phyloP scores from a whole-genome alignment of 2,329 filamentous ascomycete genomes.

The Pseudogymnoascus sp. region DNA sequence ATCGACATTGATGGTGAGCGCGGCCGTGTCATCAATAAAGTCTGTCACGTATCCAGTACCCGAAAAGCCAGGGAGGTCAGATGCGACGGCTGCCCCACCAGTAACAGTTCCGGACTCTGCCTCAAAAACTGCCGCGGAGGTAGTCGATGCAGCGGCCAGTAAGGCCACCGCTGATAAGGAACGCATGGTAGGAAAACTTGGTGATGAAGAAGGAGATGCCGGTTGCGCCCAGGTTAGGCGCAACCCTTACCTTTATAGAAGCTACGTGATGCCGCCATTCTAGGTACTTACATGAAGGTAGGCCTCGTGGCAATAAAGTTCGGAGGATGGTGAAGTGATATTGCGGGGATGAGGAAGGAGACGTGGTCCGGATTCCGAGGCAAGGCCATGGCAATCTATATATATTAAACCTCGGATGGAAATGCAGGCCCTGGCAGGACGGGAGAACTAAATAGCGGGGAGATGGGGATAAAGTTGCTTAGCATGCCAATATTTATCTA shows the following conservation, averaged over 20 bases:
- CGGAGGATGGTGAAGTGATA: background rate
- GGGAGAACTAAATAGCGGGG: background rate
- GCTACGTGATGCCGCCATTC: background rate
- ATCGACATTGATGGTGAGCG: slow-evolving; percentile 36
- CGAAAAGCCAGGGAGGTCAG: slow-evolving; percentile 14
- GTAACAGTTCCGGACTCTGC: slow-evolving; percentile 12
- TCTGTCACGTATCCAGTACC: slow-evolving; percentile 38
- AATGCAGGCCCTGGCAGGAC: slow-evolving; percentile 3
- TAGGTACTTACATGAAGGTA: background rate
- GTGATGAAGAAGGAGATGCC: background rate
- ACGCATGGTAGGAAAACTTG: background rate
- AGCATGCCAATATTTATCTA: background rate
- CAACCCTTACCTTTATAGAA: background rate
- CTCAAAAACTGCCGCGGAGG: slow-evolving; percentile 14
- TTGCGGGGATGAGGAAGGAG: background rate
- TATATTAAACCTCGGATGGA: background rate
- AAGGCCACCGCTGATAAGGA: background rate
- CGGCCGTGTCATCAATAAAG: slow-evolving; percentile 35
- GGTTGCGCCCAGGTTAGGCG: background rate
- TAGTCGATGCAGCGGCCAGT: background rate
- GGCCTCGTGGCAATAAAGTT: background rate
- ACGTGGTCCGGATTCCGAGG: slow-evolving; percentile 1
- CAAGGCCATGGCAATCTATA: background rate
- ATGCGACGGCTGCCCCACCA: slow-evolving; percentile 11
- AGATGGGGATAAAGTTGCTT: background rate